phyloP scores from a whole-genome alignment of 371 early-diverging fungal species.

The Syncephalastrum sp. region DNA sequence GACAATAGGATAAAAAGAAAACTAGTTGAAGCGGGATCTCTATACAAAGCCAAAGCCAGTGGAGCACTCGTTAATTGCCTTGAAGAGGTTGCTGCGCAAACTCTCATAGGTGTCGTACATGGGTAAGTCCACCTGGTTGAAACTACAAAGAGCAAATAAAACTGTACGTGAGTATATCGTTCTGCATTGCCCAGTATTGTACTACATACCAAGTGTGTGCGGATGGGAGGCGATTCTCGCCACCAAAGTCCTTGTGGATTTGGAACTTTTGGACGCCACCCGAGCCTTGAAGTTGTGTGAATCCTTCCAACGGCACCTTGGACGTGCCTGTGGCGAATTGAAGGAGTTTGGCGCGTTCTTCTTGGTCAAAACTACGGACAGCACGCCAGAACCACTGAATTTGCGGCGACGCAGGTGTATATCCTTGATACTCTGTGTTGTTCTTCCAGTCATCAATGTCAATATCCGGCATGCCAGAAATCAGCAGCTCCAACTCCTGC shows the following conservation, averaged over 20 bases:
- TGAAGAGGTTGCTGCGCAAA: conserved; percentile 80
- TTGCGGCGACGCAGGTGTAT: conserved; percentile 81
- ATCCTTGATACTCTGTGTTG: conserved; percentile 95
- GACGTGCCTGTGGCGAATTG: conserved; percentile 99
- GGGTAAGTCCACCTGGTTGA: conserved; percentile 98
- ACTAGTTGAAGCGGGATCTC: conserved; percentile 7
- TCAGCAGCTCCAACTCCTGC: conserved; percentile 97
- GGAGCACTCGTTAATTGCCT: conserved; percentile 93
- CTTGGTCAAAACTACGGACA: conserved; percentile 96
- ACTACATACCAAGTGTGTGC: conserved; percentile 94
- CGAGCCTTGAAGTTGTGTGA: conserved; percentile 91
- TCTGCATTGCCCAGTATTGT: not conserved
- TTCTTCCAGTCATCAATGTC: conserved; percentile 99
- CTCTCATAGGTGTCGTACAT: conserved; percentile 93
- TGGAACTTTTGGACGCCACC: conserved; percentile 97
- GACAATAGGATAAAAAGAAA: conserved; percentile 2
- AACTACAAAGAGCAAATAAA: conserved; percentile 53
- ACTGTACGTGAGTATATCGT: not conserved
- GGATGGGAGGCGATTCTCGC: conserved; percentile 85
- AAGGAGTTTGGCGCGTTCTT: conserved; percentile 95
- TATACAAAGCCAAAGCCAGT: conserved; percentile 95
- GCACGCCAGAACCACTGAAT: conserved; percentile 99
- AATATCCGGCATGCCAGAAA: conserved; percentile 97
- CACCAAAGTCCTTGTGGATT: conserved; percentile 96
- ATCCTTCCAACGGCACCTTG: conserved; percentile 98